These are phyloP conservation scores for Scedosporium dehoogii DNA, from an alignment of 2,329 filamentous ascomycete genomes.

Conservation along the genomic window DNA sequence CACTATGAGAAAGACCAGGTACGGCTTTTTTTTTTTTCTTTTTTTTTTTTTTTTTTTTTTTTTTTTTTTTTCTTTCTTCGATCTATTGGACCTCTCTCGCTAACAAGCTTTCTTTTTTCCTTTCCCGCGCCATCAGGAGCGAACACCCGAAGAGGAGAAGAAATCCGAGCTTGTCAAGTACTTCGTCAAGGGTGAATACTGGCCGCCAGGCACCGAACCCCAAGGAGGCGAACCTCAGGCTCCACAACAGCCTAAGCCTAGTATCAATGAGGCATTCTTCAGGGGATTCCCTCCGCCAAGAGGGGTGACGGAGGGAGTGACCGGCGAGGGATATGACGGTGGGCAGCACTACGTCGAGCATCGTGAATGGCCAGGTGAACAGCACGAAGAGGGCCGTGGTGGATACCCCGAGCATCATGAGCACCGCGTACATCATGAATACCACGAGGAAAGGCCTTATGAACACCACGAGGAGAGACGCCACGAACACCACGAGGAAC, in stretches of 20 bases:
- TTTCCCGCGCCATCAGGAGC: neutral
- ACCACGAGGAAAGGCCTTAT: slow-evolving; percentile 1
- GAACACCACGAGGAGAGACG: neutral
- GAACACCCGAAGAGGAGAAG: slow-evolving; percentile 19
- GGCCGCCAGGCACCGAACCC: slow-evolving; percentile 40
- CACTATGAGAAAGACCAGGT: slow-evolving; percentile 51
- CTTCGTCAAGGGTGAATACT: slow-evolving; percentile 44
- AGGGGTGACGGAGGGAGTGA: neutral
- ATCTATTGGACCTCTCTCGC: neutral
- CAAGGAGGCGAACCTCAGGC: slow-evolving; percentile 14
- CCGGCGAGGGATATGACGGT: neutral
- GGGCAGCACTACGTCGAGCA: neutral
- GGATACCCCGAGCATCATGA: slow-evolving; percentile 3
- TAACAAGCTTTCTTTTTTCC: neutral
- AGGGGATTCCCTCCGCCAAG: neutral
- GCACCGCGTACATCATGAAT: neutral
- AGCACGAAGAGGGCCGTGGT: neutral
- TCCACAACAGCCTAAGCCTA: slow-evolving; percentile 12
- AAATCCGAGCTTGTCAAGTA: slow-evolving; percentile 31
- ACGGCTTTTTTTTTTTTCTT: neutral
- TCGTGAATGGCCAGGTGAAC: too few relatives aligned
- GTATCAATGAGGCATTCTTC: slow-evolving; percentile 12
- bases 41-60: neutral
- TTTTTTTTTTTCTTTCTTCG: neutral
- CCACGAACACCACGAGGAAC: slow-evolving; percentile 6